Percentiles rank a stretch among this genome's conserved stretches.
phyloP scores from a whole-genome alignment of 1,139 yeast genomes.

The Geotrichum bryndzae region DNA sequence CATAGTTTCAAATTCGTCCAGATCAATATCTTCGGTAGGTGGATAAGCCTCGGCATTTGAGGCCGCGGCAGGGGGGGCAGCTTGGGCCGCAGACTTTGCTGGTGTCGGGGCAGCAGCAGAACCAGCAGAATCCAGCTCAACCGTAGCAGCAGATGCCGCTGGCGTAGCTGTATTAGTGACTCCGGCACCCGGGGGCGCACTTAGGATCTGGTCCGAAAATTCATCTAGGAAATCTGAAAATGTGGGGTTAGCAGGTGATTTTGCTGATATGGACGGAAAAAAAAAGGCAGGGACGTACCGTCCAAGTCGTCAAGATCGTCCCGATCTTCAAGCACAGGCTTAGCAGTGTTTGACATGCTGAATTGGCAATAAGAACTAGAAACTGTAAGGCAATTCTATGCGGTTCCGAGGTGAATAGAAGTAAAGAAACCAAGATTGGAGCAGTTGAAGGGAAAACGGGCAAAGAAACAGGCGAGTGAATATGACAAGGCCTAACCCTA shows the following conservation, averaged over 20 bases:
- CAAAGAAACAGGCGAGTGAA: background rate
- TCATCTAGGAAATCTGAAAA: constrained; percentile 35
- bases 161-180: background rate
- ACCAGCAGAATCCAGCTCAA: constrained; percentile 1
- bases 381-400: background rate
- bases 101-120: constrained; percentile 4
- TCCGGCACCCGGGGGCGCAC: constrained; percentile 52
- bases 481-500: background rate
- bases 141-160: background rate
- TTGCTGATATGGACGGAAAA: background rate
- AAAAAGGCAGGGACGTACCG: constrained; percentile 22
- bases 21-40: constrained; percentile 14
- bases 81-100: constrained; percentile 9
- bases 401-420: background rate
- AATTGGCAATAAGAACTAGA: background rate
- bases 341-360: background rate
- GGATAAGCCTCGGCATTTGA: constrained; percentile 4
- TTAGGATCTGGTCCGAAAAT: constrained; percentile 62
- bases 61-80: constrained; percentile 17
- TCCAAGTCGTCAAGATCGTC: constrained; percentile 41
- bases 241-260: background rate
- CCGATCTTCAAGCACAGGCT: constrained; percentile 24
- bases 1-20: constrained; percentile 44
- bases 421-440: too few species aligned
- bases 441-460: background rate